phyloP scores from a whole-genome alignment of 2,329 filamentous ascomycete species.

The Amauroascus verrucosus region DNA sequence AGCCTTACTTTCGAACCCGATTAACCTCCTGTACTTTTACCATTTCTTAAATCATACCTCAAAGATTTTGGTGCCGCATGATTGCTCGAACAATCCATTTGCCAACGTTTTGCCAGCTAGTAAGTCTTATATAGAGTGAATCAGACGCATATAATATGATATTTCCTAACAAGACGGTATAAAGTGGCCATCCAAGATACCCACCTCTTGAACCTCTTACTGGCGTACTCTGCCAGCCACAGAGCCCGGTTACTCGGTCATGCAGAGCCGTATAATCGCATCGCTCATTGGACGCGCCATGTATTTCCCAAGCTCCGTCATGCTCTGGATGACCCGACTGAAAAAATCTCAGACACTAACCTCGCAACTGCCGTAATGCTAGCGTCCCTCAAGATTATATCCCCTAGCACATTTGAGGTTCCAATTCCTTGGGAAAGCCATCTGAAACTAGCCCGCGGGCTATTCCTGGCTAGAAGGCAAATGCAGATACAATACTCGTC shows the following conservation, averaged over 20 bases:
- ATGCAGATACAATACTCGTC: conserved; percentile 44
- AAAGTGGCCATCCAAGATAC: conserved; percentile 36
- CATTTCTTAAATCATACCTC: conserved; percentile 73
- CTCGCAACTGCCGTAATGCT: conserved; percentile 78
- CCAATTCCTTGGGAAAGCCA: conserved; percentile 72
- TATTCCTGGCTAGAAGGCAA: conserved; percentile 58
- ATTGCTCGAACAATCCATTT: conserved; percentile 52
- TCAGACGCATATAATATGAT: conserved; percentile 35
- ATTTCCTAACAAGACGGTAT: conserved; percentile 25
- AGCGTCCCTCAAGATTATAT: conserved; percentile 71
- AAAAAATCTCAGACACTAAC: conserved; percentile 60
- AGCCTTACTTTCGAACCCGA: conserved; percentile 57
- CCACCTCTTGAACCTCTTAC: conserved; percentile 63
- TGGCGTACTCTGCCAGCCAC: conserved; percentile 78
- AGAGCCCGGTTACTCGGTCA: conserved; percentile 64
- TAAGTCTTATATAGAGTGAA: too few species aligned
- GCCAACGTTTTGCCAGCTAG: conserved; percentile 52
- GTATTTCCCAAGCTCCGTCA: conserved; percentile 56
- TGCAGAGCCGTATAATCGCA: conserved; percentile 63
- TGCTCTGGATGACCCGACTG: conserved; percentile 51
- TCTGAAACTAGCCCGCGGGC: conserved; percentile 61
- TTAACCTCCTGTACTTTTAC: conserved; percentile 68
- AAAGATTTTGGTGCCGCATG: conserved; percentile 52
- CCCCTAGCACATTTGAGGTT: conserved; percentile 70
- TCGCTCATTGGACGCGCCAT: conserved; percentile 68